phyloP scores from a whole-genome alignment of 441 rosid genomes.

The Arabidopsis hybrid region DNA sequence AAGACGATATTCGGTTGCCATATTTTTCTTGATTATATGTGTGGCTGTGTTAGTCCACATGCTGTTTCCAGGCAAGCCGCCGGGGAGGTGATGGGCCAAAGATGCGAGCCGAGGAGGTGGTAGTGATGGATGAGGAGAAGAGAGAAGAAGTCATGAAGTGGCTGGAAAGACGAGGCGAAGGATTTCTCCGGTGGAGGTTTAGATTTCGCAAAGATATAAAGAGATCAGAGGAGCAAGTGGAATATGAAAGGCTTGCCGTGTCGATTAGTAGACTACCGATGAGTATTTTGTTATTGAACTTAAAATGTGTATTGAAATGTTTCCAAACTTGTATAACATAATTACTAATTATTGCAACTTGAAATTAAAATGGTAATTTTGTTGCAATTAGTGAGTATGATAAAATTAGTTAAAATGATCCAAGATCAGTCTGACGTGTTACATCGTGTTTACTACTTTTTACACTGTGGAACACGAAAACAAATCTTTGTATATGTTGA shows the following conservation, averaged over 20 bases:
- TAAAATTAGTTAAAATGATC: neutral
- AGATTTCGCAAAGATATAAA: neutral
- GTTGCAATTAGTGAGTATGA: neutral
- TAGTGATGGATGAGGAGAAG: neutral
- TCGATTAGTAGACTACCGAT: neutral
- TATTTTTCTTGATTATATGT: neutral
- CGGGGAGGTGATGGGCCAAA: neutral
- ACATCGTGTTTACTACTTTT: no score
- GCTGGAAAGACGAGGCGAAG: neutral
- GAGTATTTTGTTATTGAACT: neutral
- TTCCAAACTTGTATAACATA: neutral
- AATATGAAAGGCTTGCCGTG: neutral
- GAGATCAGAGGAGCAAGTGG: neutral
- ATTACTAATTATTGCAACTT: no score
- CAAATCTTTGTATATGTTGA: neutral
- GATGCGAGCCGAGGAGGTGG: neutral
- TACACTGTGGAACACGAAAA: no score
- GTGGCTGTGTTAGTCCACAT: neutral
- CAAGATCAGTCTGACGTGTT: neutral
- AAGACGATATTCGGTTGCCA: neutral
- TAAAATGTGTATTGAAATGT: neutral
- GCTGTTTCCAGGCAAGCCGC: neutral
- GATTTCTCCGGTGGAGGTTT: neutral
- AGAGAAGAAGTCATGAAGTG: no score
- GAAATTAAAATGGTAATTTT: no score